Evolutionary conservation across 768 basidiomycete species (phyloP).

Genomic region (Thelephora ganbajun): DNA sequence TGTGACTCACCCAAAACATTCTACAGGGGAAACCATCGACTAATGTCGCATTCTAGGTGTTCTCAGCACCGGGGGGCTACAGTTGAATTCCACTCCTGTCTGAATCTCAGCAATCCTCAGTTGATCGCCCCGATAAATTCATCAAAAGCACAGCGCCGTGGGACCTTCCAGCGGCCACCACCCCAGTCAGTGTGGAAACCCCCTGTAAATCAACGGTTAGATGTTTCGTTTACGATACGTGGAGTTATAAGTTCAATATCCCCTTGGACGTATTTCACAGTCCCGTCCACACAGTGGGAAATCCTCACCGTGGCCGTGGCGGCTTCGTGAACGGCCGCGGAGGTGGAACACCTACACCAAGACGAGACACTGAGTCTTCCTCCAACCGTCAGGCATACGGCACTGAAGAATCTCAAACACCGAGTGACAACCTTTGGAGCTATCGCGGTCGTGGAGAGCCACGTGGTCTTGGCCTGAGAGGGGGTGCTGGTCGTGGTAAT

Average conservation of each 20-base stretch:
- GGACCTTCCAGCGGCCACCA: slow-evolving; percentile 41
- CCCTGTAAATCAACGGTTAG: slow-evolving; percentile 41
- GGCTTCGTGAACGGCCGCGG: slow-evolving; percentile 9
- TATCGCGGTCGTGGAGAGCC: neutral
- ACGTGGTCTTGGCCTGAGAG: neutral
- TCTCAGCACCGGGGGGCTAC: slow-evolving; percentile 87
- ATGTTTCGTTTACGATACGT: slow-evolving; percentile 27
- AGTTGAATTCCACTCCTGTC: slow-evolving; percentile 73
- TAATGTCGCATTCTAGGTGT: slow-evolving; percentile 36
- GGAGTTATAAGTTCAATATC: slow-evolving; percentile 1
- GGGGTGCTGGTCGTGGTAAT: neutral
- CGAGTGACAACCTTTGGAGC: neutral
- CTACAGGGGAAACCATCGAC: neutral
- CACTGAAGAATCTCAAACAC: neutral
- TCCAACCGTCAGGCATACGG: neutral
- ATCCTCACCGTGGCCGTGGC: slow-evolving; percentile 46
- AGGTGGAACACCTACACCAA: slow-evolving; percentile 1
- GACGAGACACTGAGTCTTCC: neutral
- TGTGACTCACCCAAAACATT: slow-evolving; percentile 16
- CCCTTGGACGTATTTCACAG: slow-evolving; percentile 9
- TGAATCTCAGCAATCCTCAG: slow-evolving; percentile 81
- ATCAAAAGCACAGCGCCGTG: slow-evolving; percentile 46
- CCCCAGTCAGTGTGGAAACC: slow-evolving; percentile 47
- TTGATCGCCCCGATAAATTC: slow-evolving; percentile 68
- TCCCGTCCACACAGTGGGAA: slow-evolving; percentile 60